Evolutionary conservation across 371 early-diverging fungal genomes (phyloP), one percentile per base, ranked within the genome.

Genomic region (Blyttiomyces sp.): DNA sequence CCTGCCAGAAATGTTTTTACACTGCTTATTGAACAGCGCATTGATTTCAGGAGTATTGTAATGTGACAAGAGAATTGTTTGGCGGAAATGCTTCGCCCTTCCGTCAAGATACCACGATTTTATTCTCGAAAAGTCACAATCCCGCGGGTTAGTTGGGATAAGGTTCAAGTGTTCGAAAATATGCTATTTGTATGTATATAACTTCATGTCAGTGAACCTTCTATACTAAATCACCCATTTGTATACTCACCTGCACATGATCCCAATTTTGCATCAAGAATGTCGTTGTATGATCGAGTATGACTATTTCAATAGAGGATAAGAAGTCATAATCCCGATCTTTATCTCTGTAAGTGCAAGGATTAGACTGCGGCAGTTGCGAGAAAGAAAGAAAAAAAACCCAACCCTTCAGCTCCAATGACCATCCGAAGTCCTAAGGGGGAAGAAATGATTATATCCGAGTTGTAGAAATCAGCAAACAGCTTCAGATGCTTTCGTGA

Each of bases 231-330:
- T 35, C 16, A 49, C 36, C 45, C 11, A 34, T 4, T 19, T n/a
- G n/a, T 19, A 2, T 6, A 39, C 43, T 24, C 27, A 72, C 66
- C 63, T 64, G 75, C 43, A 96, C 75, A 61, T 98, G 96, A 55
- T 97, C 96, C 96, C 96, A 96, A 77, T 96, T 98, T 68, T 98
- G 98, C 96, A 96, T 96, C 60, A 89, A 65, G 55, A 96, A 75
- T 32, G 87, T 82, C 42, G 94, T 89, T 24, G 90, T 78, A 65
- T 89, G 88, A 71, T 96, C 96, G 26, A 94, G 61, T 46, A 96
- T 84, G 5, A 94, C 76, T 27, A 96, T 50, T 58, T 96, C 95
- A 32, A 98, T 89, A 0, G 93, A 92, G 1, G 95, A 90, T 48
- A 98, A 74, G 67, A 89, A 96, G 73, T 98, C 99, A 69, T 82